A percentile compares a stretch with the other conserved stretches of the same genome.
phyloP scores from a whole-genome alignment of 257 asterid genomes.

The Solanum piurae region DNA sequence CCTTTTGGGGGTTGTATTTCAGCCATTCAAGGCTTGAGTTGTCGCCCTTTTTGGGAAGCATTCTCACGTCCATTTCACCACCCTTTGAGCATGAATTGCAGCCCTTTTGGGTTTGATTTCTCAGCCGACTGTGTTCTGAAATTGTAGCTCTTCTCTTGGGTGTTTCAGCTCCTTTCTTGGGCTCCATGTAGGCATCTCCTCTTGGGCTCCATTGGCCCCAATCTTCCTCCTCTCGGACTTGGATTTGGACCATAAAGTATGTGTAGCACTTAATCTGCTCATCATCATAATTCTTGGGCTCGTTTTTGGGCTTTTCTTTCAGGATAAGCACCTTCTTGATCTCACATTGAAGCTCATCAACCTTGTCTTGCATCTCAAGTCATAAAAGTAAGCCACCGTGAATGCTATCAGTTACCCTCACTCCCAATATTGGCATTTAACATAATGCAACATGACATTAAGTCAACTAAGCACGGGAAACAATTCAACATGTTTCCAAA shows the following conservation, averaged over 20 bases:
- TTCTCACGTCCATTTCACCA: not conserved
- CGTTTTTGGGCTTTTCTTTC: not conserved
- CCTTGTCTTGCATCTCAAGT: not conserved
- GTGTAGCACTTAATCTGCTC: not conserved
- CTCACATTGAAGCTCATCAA: not conserved
- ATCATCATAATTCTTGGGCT: not conserved
- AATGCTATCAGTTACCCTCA: not conserved
- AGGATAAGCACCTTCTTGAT: not conserved
- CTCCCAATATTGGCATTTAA: not conserved
- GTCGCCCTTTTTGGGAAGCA: not conserved
- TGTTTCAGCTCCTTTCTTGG: not conserved
- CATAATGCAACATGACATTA: not conserved
- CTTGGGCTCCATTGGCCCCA: not conserved
- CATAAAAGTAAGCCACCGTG: not conserved
- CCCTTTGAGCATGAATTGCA: not conserved
- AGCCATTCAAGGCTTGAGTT: not conserved
- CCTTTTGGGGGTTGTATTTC: not conserved
- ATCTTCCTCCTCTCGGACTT: not conserved
- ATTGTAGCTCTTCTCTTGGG: not conserved
- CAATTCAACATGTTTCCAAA: not conserved
- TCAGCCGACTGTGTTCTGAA: not conserved
- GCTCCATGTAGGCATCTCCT: not conserved
- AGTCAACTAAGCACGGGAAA: not conserved
- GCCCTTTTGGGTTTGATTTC: not conserved
- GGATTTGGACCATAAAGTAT: not conserved